Percentiles rank a stretch among this genome's conserved stretches.
Evolutionary conservation across 176 grass and related monocot genomes (phyloP).

Genomic region (Poa annua): DNA sequence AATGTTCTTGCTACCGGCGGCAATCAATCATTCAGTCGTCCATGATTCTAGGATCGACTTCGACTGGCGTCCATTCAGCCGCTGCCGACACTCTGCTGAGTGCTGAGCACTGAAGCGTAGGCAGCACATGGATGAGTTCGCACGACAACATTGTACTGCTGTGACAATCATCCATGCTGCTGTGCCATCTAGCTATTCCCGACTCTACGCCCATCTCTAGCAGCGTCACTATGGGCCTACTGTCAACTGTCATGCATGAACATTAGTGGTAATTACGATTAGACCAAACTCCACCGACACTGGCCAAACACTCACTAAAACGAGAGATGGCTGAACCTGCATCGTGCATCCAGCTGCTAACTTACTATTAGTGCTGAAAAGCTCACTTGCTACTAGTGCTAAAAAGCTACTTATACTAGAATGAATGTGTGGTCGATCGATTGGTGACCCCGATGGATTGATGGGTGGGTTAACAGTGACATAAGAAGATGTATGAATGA

Average conservation of each 20-base stretch:
- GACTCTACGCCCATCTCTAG: neutral
- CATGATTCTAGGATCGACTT: neutral
- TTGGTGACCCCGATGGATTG: no score
- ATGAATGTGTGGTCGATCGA: no score
- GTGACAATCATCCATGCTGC: neutral
- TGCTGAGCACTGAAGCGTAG: neutral
- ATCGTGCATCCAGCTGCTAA: neutral
- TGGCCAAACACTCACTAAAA: neutral
- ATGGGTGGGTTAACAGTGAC: no score
- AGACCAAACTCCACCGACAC: neutral
- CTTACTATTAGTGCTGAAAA: neutral
- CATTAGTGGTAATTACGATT: neutral
- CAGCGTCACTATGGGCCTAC: neutral
- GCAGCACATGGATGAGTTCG: constrained; percentile 10
- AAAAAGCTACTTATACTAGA: no score
- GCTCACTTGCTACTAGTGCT: neutral
- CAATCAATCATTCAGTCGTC: neutral
- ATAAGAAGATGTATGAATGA: no score
- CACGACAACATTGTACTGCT: neutral
- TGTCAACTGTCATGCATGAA: neutral
- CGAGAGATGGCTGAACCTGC: no score
- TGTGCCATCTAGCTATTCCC: neutral
- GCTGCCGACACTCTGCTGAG: constrained; percentile 12
- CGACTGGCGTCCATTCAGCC: no score
- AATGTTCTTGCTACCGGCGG: neutral